Percentiles rank a stretch among this genome's conserved stretches.
These are phyloP conservation scores for Thymus mandschuricus DNA, from an alignment of 257 asterid species.

Conservation along the genomic window DNA sequence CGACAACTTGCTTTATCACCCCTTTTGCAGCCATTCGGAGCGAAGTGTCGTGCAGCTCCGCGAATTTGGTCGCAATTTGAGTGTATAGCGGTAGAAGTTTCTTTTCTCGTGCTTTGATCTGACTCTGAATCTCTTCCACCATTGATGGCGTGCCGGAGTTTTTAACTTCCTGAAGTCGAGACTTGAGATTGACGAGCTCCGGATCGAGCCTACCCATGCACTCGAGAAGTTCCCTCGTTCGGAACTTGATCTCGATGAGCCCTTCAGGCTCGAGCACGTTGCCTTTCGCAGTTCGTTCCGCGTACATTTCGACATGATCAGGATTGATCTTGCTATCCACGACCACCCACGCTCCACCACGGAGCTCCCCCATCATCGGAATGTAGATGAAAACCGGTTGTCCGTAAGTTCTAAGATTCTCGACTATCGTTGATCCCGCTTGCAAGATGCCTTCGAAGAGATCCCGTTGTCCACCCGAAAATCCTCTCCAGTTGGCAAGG, in stretches of 20 bases:
- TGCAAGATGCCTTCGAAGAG: conserved; percentile 96
- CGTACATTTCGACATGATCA: conserved; percentile 90
- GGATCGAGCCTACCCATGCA: conserved; percentile 96
- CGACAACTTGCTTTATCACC: conserved; percentile 77
- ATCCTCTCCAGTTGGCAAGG: conserved; percentile 99
- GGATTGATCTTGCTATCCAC: conserved; percentile 93
- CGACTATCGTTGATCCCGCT: conserved; percentile 96
- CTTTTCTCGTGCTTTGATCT: conserved; percentile 76
- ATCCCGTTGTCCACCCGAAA: conserved; percentile 99
- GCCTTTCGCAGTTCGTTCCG: conserved; percentile 86
- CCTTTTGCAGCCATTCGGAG: conserved; percentile 95
- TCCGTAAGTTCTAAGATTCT: conserved; percentile 77
- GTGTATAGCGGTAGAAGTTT: conserved; percentile 87
- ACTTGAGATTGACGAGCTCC: conserved; percentile 61
- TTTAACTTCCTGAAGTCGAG: conserved; percentile 55
- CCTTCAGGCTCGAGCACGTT: conserved; percentile 98
- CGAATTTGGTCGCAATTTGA: conserved; percentile 92
- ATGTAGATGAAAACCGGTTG: conserved; percentile 93
- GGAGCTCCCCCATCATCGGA: conserved; percentile 95
- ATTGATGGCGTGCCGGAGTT: conserved; percentile 31
- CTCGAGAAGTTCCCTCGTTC: conserved; percentile 73
- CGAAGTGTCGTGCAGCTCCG: conserved; percentile 93
- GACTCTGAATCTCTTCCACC: conserved; percentile 49
- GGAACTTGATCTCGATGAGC: conserved; percentile 83
- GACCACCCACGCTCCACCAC: conserved; percentile 99